A percentile compares a stretch with the other conserved stretches of the same genome.
Conservation (phyloP, 495 filamentous ascomycete genomes). For the Barbatosphaeria neglecta region DNA sequence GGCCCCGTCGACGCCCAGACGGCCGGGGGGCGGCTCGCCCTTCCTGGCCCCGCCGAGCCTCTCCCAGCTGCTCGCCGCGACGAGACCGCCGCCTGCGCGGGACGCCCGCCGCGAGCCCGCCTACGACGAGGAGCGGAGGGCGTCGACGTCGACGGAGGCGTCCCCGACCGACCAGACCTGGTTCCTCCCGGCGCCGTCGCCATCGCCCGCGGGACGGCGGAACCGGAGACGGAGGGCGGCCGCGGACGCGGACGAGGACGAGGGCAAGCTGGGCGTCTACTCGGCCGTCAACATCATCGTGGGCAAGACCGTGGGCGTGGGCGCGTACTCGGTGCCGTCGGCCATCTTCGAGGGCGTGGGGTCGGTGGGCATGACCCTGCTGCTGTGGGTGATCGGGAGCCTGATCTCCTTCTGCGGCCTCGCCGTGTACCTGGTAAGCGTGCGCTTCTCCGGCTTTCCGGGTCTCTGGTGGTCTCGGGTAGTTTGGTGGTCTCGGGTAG, state of each 20-base stretch:
- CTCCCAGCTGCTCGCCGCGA: slow-evolving; percentile 4
- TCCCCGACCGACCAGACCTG: slow-evolving; percentile 9
- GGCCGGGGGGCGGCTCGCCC: not conserved
- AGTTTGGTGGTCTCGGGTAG: too few species aligned
- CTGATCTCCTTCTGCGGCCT: slow-evolving; percentile 27
- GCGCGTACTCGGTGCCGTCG: slow-evolving; percentile 28
- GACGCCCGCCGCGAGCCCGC: slow-evolving; percentile 1
- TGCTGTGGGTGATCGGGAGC: slow-evolving; percentile 28
- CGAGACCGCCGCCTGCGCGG: not conserved
- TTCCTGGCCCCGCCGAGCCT: slow-evolving; percentile 4
- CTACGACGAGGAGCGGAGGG: not conserved
- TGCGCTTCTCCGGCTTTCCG: too few species aligned
- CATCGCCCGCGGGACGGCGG: not conserved
- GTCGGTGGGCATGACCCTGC: slow-evolving; percentile 25
- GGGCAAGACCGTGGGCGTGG: slow-evolving; percentile 16
- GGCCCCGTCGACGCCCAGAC: not conserved
- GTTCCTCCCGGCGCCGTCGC: slow-evolving; percentile 3
- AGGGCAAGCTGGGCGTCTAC: slow-evolving; percentile 17
- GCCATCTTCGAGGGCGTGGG: slow-evolving; percentile 31
- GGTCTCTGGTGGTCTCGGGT: too few species aligned
- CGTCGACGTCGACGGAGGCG: slow-evolving; percentile 1
- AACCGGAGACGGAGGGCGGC: too few species aligned
- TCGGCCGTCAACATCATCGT: slow-evolving; percentile 22
- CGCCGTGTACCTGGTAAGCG: slow-evolving; percentile 34
- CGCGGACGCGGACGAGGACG: too few species aligned